Evolutionary conservation across 345 rosid species (phyloP).

Genomic region (Pugionium dolabratum): DNA sequence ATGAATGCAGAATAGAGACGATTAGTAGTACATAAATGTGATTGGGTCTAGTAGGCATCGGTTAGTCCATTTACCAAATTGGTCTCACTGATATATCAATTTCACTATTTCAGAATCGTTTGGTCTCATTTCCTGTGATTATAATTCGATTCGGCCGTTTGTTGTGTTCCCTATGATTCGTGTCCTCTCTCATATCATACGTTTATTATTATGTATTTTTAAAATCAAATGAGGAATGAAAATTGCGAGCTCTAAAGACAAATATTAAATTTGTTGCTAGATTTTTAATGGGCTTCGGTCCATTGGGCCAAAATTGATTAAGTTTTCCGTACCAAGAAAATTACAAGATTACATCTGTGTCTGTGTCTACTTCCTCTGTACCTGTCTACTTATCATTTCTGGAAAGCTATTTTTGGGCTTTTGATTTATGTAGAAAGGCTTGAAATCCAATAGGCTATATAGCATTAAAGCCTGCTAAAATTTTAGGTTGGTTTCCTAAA

Average conservation of each 20-base stretch:
- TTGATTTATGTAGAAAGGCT: background rate
- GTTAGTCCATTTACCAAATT: constrained; percentile 37
- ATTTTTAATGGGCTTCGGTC: background rate
- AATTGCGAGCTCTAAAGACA: too few species aligned
- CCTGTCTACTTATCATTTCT: too few species aligned
- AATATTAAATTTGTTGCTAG: background rate
- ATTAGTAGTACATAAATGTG: constrained; percentile 35
- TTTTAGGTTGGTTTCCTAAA: background rate
- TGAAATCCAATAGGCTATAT: background rate
- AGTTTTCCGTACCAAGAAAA: too few species aligned
- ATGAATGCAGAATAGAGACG: constrained; percentile 21
- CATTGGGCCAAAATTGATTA: background rate
- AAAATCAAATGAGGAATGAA: too few species aligned
- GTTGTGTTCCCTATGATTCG: constrained; percentile 27
- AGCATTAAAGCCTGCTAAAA: background rate
- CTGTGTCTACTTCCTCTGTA: too few species aligned
- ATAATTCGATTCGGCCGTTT: constrained; percentile 8
- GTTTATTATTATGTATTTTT: background rate
- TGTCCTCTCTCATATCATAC: constrained; percentile 23
- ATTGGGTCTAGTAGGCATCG: constrained; percentile 25
- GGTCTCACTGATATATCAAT: constrained; percentile 15
- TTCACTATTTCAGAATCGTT: constrained; percentile 29
- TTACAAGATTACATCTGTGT: too few species aligned
- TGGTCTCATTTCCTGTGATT: constrained; percentile 34
- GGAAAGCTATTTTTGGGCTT: too few species aligned